phyloP scores from a whole-genome alignment of 257 asterid genomes.

The Rehmannia glutinosa region DNA sequence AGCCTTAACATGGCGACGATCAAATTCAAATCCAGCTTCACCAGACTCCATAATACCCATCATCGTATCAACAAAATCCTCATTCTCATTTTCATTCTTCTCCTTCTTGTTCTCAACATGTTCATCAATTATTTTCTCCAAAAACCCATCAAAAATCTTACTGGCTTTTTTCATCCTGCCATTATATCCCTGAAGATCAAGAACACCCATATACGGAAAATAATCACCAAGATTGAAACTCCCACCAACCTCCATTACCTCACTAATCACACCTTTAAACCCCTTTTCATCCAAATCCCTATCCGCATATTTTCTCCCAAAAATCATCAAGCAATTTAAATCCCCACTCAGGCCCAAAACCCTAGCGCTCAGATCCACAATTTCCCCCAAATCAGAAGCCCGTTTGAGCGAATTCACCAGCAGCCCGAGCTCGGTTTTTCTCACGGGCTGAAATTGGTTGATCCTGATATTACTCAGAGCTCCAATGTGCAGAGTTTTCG shows the following conservation, averaged over 20 bases:
- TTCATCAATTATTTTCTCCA: constrained; percentile 34
- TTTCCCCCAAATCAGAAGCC: background rate
- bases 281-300: constrained; percentile 13
- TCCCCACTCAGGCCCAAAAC: constrained; percentile 5
- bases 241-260: background rate
- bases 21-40: constrained; percentile 32
- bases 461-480: constrained; percentile 20
- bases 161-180: constrained; percentile 14
- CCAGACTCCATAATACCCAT: constrained; percentile 32
- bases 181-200: constrained; percentile 36
- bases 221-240: constrained; percentile 9
- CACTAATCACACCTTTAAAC: constrained; percentile 11
- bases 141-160: constrained; percentile 17
- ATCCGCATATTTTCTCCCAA: constrained; percentile 19
- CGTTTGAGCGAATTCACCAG: constrained; percentile 3
- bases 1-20: constrained; percentile 39
- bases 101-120: constrained; percentile 16
- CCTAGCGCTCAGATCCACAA: constrained; percentile 13
- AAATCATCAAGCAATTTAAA: constrained; percentile 15
- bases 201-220: constrained; percentile 28
- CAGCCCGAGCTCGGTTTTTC: constrained; percentile 19
- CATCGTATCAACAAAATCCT: constrained; percentile 30
- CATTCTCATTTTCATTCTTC: background rate
- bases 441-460: constrained; percentile 18
- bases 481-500: constrained; percentile 22